Base-by-base conservation (phyloP, 768 basidiomycete species). In the Butyriboletus loyo region DNA sequence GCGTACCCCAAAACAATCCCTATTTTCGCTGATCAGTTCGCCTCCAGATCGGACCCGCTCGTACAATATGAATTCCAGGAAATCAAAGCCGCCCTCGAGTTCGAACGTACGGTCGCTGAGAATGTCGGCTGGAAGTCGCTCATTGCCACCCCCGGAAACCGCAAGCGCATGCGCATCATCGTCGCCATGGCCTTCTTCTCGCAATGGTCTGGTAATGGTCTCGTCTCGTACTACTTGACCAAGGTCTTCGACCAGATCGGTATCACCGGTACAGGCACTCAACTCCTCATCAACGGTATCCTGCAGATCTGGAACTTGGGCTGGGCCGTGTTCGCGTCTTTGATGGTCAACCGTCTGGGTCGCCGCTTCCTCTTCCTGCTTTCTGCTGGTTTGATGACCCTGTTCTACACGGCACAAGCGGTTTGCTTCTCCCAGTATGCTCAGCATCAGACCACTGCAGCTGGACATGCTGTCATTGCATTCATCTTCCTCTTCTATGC, bases 401-500 rank as follows among this genome's bases (percentile, higher is more conserved):
- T 87, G 32, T 85, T 84, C 71, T 89, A 84, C 75, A 77, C 71
- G 45, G 64, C 86, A 36, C 87, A 89, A 71, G 88, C 86, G 5
- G 75, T 83, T 39, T 84, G 83, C 67, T 82, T 83, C 30, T 78
- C 84, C 4, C 66, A 75, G 49, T 89, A 78, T 65, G 73, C 75
- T 11, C 69, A 81, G 37, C 71, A 72, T 21, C 63, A 71, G 2
- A 64, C 66, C 37, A 8, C 60, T 14, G 63, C 65, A 5, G 82
- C 86, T 8, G 84, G 81, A 7, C 82, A 89, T 60, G 78, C 86
- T 21, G 82, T 90, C 69, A 86, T 93, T 53, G 88, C 81, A 3
- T 87, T 90, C 74, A 88, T 92, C 71, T 92, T 91, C 80, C 67
- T 92, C 52, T 92, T 82, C 75, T 89, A 88, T 65, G 83, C 83